These are phyloP conservation scores for Vitis rupestris DNA, from an alignment of 164 flowering plant species.

Conservation along the genomic window DNA sequence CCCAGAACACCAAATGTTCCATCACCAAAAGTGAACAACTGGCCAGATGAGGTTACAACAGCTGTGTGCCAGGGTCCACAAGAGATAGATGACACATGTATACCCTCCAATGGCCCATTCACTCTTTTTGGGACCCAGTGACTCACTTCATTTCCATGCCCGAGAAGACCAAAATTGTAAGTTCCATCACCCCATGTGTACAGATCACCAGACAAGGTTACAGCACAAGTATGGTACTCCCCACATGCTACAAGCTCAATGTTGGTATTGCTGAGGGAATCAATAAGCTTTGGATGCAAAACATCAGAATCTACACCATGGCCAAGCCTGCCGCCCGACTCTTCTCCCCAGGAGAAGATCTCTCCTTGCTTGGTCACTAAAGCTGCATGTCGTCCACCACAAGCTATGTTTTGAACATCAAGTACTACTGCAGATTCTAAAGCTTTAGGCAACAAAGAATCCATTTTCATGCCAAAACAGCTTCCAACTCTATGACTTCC, in stretches of 20 bases:
- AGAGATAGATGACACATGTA: constrained; percentile 86
- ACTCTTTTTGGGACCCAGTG: constrained; percentile 97
- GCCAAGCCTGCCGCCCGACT: constrained; percentile 95
- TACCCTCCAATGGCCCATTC: constrained; percentile 92
- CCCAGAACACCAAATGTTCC: constrained; percentile 98
- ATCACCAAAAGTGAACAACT: constrained; percentile 95
- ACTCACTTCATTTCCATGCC: constrained; percentile 94
- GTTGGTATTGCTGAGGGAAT: constrained; percentile 69
- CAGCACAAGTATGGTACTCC: constrained; percentile 94
- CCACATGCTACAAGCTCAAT: constrained; percentile 97
- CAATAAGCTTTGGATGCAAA: constrained; percentile 89
- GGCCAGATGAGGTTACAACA: constrained; percentile 96
- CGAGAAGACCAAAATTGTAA: constrained; percentile 85
- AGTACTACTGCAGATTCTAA: constrained; percentile 94
- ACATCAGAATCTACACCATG: constrained; percentile 98
- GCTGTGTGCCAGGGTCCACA: constrained; percentile 99
- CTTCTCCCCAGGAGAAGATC: constrained; percentile 97
- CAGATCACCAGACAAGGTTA: constrained; percentile 94
- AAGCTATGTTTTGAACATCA: constrained; percentile 96
- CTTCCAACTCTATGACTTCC: constrained; percentile 65
- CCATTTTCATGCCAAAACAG: constrained; percentile 60
- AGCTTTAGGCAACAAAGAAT: constrained; percentile 82
- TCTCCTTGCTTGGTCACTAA: constrained; percentile 97
- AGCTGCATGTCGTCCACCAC: constrained; percentile 93
- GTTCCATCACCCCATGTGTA: constrained; percentile 98